A percentile compares a stretch with the other conserved stretches of the same genome.
Conservation (phyloP, 805 yeast genomes). For the Ogataea angusta region DNA sequence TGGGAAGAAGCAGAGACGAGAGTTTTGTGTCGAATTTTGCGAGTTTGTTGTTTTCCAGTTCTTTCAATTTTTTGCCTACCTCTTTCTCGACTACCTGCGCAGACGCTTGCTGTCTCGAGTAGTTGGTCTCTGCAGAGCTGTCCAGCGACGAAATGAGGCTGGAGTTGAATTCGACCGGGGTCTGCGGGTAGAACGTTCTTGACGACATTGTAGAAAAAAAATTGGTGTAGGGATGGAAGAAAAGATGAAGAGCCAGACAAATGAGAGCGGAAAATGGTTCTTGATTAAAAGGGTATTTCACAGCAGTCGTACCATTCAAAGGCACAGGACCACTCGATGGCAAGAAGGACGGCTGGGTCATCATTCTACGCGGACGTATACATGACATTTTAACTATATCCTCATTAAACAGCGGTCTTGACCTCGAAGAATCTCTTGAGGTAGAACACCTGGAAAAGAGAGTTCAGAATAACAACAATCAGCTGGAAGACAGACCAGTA, state of each 20-base stretch:
- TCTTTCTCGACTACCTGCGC: slow-evolving; percentile 65
- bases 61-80: slow-evolving; percentile 54
- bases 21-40: slow-evolving; percentile 50
- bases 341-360: too few relatives aligned
- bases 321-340: too few relatives aligned
- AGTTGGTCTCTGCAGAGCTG: slow-evolving; percentile 57
- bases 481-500: slow-evolving; percentile 97
- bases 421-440: slow-evolving; percentile 95
- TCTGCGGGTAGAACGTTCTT: slow-evolving; percentile 61
- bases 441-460: slow-evolving; percentile 90
- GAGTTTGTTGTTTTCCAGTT: slow-evolving; percentile 51
- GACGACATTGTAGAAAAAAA: slow-evolving; percentile 27
- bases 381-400: not conserved
- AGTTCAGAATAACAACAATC: slow-evolving; percentile 77
- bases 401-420: slow-evolving; percentile 71
- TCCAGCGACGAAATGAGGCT: slow-evolving; percentile 63
- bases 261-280: too few relatives aligned
- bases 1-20: slow-evolving; percentile 38
- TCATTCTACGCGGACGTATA: not conserved
- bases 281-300: too few relatives aligned
- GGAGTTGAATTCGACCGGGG: slow-evolving; percentile 67
- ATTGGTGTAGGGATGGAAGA: slow-evolving; percentile 7
- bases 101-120: slow-evolving; percentile 65
- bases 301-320: too few relatives aligned
- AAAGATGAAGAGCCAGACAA: too few relatives aligned